Evolutionary conservation across 2,329 filamentous ascomycete genomes (phyloP), one percentile per base, ranked within the genome.

Genomic region (Ophiostoma quercus): DNA sequence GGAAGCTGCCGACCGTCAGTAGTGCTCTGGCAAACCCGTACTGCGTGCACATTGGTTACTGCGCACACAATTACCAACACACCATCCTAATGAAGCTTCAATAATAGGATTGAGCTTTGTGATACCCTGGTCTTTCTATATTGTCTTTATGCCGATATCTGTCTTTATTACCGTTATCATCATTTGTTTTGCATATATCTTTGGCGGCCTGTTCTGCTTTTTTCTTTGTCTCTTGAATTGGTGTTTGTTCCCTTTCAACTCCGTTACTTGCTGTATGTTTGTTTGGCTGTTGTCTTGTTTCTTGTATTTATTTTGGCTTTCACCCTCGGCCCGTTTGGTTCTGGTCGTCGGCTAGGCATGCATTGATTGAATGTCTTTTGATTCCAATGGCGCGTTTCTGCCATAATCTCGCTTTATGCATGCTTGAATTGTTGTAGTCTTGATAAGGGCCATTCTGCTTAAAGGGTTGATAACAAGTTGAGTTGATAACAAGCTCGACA

Each of bases 1-100:
- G 65, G 86, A 90, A 72, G 91, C 91, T 74, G 83, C 92, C 62
- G 91, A 94, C 76, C 83, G 85, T 72, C 83, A 85, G 74, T 80
- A 74, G 68, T n/a, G 19, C 34, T 39, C 9, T 8, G n/a, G 32
- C 16, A 16, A 19, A 11, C 6, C 19, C 12, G 29, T 62, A 6
- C 29, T 32, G 57, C 29, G 25, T 34, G 57, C 57, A 62, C 11
- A 14, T 9, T 14, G 39, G 0, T 29, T 9, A 6, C 43, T 47
- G 43, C 8, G 43, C 43, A 47, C 43, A 16, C 22, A 4, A 62
- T 16, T 25, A 32, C 32, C 57, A 29, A 62, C 3, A 29, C 57
- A 62, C 57, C 57, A 62, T 25, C 57, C 25, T 62, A 32, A 29
- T 37, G 66, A 66, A 67, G 67, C 67, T 39, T 67, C 63, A n/a